phyloP scores from a whole-genome alignment of 257 asterid genomes.

The Penstemon barbatus region DNA sequence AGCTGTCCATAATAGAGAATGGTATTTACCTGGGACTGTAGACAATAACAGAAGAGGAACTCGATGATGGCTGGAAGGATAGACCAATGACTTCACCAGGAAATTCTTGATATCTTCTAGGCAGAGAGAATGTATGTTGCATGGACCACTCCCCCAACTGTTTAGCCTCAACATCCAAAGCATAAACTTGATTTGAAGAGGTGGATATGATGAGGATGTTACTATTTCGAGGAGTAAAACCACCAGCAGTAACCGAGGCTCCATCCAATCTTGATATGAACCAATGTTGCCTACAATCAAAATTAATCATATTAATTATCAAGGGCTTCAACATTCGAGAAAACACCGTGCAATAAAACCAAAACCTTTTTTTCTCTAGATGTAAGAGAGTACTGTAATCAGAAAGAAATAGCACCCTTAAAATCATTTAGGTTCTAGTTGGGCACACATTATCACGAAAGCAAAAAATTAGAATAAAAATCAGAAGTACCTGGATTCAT shows the following conservation, averaged over 20 bases:
- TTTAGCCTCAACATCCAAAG: conserved; percentile 93
- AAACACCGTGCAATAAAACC: too few relatives aligned
- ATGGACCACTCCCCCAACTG: conserved; percentile 93
- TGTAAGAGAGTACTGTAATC: too few relatives aligned
- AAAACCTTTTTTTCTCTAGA: too few relatives aligned
- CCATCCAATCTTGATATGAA: conserved; percentile 90
- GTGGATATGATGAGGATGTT: conserved; percentile 78
- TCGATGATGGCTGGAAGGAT: conserved; percentile 73
- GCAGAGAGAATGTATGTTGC: conserved; percentile 70
- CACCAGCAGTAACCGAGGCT: conserved; percentile 91
- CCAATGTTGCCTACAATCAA: conserved; percentile 90
- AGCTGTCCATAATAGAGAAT: too few relatives aligned
- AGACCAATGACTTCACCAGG: conserved; percentile 98
- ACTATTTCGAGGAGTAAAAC: conserved; percentile 74
- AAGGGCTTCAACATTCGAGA: background rate
- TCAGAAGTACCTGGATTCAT: background rate
- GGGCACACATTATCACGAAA: background rate
- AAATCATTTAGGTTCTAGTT: background rate
- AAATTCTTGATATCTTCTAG: conserved; percentile 88
- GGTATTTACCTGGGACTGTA: conserved; percentile 80
- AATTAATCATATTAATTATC: conserved; percentile 1
- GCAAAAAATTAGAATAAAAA: background rate
- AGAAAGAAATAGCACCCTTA: too few relatives aligned
- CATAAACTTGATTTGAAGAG: conserved; percentile 88
- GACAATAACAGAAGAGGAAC: conserved; percentile 72